Base-by-base conservation (phyloP, 805 yeast genomes). In the Barnettozyma wickerhamii region DNA sequence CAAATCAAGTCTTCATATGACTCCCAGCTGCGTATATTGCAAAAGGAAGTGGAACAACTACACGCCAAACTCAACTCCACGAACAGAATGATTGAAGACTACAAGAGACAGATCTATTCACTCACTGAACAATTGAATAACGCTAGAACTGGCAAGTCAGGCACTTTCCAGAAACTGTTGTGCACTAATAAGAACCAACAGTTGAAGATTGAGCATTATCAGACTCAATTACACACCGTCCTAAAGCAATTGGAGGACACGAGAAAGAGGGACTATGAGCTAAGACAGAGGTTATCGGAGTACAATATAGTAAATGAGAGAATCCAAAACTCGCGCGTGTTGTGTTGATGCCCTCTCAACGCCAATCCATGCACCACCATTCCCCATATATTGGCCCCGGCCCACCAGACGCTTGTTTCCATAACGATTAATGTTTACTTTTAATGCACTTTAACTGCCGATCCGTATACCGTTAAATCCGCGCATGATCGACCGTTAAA, bases 231-330 rank as follows among this genome's bases (percentile, higher is more conserved):
- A 14, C 27, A 34, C 2, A 45, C 41, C 3, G 19, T 44, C 12
- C 39, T 48, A 1, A 19, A 37, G 7, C 55, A 50, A 33, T 30
- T 55, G n/a, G 43, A 48, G 23, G 21, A 31, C 13, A 50, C 46
- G 35, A 52, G 52, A 35, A 39, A 47, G 24, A 37, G 44, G 4
- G 53, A 53, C 26, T 20, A 51, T n/a, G 39, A 45, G 13, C 38
- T 55, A 7, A 51, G 55, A 43, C 45, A 45, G 19, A 39, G 52
- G 33, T 24, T 53, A 7, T 30, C 45, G 35, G 46, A 38, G 15
- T 43, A 43, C 21, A 49, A 50, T 19, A 20, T 14, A 5, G 23
- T 28, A 30, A 21, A 10, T 10, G 15, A 35, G 10, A n/a, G 14
- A 14, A 18, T n/a, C 29, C 23, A 30, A 13, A 26, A 24, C 18